Evolutionary conservation across 1,139 yeast genomes (phyloP), one percentile per base, ranked within the genome.

Genomic region (Scheffersomyces parashehatae): DNA sequence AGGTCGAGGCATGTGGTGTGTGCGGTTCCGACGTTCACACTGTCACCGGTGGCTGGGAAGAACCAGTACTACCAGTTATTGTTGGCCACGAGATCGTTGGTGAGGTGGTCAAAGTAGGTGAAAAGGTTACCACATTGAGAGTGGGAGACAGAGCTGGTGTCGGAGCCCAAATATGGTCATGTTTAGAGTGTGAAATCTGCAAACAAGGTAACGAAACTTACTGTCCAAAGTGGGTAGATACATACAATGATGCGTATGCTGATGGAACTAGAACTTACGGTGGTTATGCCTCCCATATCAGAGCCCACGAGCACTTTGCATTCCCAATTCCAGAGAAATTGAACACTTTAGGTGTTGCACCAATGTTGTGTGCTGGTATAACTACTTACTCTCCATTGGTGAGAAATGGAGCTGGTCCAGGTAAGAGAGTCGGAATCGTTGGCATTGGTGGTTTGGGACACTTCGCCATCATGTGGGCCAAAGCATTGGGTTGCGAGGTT

Each of bases 371-470:
- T 62, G 82, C 79, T 51, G 81, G 82, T 28, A 59, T 75, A 49
- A 77, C 82, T 5, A 78, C 73, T 14, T 79, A 64, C 59, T 74
- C 82, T 5, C 82, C 82, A 37, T 65, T 78, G 51, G 66, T 70
- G 40, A 64, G 80, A 56, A 70, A 70, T 48, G 55, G 62, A 44
- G 75, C 68, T 44, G 60, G 67, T 9, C 73, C 75, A 44, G 71
- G 76, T 38, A 63, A 63, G 41, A 70, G 65, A 39, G 82, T 81
- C 41, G 85, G 80, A 44, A 64, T 81, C 50, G 66, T 78, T 47
- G 85, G 85, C 49, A 68, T 81, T 47, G 85, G 85, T 51, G 85
- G 85, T 37, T 65, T 81, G 49, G 85, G 85, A 31, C 83, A 79
- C 63, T 73, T 79, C 75, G 83, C 81, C 32, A 67, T 80, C 46